phyloP scores from a whole-genome alignment of 352 stramenopile species.

The Pythium chondricola region DNA sequence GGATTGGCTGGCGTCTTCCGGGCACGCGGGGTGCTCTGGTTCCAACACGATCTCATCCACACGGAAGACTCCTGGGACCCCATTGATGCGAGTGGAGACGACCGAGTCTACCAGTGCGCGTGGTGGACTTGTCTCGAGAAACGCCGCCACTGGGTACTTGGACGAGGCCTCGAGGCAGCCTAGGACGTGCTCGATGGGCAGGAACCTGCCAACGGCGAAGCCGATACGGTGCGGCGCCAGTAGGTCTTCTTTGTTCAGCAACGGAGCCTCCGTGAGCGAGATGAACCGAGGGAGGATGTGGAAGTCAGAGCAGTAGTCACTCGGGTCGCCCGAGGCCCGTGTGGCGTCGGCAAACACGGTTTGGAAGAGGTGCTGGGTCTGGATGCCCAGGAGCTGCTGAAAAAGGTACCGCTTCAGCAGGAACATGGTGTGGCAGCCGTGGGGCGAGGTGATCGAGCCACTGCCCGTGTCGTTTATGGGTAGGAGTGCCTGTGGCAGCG shows the following conservation, averaged over 20 bases:
- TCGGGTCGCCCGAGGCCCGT: slow-evolving; percentile 43
- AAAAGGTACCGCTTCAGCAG: slow-evolving; percentile 75
- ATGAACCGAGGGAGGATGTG: slow-evolving; percentile 83
- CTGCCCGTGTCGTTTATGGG: not conserved
- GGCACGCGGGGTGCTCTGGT: not conserved
- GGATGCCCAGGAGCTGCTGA: slow-evolving; percentile 66
- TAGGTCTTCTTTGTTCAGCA: slow-evolving; percentile 61
- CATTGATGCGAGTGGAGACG: slow-evolving; percentile 70
- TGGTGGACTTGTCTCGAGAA: slow-evolving; percentile 41
- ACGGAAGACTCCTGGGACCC: slow-evolving; percentile 48
- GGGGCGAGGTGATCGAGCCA: slow-evolving; percentile 8
- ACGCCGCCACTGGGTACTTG: slow-evolving; percentile 41
- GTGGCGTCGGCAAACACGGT: slow-evolving; percentile 49
- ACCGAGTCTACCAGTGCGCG: slow-evolving; percentile 57
- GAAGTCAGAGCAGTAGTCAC: slow-evolving; percentile 66
- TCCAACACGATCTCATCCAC: slow-evolving; percentile 47
- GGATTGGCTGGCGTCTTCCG: not conserved
- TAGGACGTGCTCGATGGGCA: slow-evolving; percentile 59
- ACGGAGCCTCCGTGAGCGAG: slow-evolving; percentile 46
- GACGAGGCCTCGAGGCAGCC: slow-evolving; percentile 55
- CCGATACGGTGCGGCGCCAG: slow-evolving; percentile 70
- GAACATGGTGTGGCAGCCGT: slow-evolving; percentile 51
- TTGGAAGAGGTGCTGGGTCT: slow-evolving; percentile 60
- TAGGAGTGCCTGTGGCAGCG: slow-evolving; percentile 48
- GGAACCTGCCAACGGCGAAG: slow-evolving; percentile 59